phyloP scores from a whole-genome alignment of 768 basidiomycete species.

The Phlegmacium glaucopus region DNA sequence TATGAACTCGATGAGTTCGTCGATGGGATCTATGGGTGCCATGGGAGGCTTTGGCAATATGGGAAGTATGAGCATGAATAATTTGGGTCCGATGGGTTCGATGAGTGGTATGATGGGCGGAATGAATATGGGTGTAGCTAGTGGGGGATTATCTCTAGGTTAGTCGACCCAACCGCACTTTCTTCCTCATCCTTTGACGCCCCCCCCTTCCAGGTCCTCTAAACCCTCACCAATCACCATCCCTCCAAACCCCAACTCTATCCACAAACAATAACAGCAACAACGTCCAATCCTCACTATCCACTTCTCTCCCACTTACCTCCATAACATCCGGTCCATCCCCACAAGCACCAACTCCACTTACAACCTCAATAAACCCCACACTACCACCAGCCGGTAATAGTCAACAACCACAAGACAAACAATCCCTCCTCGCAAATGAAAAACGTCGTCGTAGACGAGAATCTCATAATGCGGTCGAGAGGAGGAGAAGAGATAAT shows the following conservation, averaged over 20 bases:
- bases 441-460: constrained; percentile 81
- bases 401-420: constrained; percentile 25
- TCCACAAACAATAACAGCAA: too few relatives aligned
- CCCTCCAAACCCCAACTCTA: too few relatives aligned
- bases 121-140: neutral
- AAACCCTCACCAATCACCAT: too few relatives aligned
- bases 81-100: neutral
- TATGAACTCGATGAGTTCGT: neutral
- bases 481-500: constrained; percentile 82
- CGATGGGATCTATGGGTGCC: neutral
- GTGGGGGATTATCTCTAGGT: too few relatives aligned
- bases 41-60: neutral
- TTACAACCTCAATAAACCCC: neutral
- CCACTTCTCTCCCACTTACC: too few relatives aligned
- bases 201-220: too few relatives aligned
- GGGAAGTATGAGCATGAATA: neutral
- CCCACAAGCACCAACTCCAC: too few relatives aligned
- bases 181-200: too few relatives aligned
- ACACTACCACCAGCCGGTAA: neutral
- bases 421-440: constrained; percentile 60
- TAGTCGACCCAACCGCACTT: too few relatives aligned
- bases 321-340: too few relatives aligned
- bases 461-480: constrained; percentile 92
- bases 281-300: too few relatives aligned
- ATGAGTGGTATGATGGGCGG: neutral